Conservation (phyloP, 768 basidiomycete species). For the Leccinum rimulosum region DNA sequence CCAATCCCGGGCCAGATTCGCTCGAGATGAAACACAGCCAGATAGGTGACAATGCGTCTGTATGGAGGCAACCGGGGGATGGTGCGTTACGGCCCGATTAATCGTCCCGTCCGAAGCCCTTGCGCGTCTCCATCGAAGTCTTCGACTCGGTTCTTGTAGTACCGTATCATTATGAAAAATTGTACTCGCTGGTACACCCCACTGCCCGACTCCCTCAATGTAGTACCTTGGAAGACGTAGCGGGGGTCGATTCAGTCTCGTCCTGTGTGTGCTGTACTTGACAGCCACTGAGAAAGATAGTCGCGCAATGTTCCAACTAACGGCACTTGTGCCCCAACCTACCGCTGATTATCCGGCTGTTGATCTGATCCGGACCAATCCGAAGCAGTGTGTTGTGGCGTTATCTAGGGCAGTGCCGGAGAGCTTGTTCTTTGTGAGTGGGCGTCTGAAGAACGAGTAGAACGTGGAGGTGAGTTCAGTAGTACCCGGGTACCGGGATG, state of each 20-base stretch:
- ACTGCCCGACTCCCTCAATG: neutral
- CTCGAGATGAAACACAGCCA: neutral
- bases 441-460: neutral
- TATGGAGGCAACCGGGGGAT: neutral
- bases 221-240: neutral
- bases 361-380: slow-evolving; percentile 1
- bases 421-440: neutral
- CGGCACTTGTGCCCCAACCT: no score
- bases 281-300: no score
- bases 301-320: neutral
- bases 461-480: neutral
- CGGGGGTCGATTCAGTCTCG: neutral
- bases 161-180: neutral
- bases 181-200: neutral
- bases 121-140: no score
- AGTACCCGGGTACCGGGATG: neutral
- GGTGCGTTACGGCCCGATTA: neutral
- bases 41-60: neutral
- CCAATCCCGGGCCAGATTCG: neutral
- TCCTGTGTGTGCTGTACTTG: no score
- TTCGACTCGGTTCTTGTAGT: no score
- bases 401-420: neutral
- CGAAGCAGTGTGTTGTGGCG: neutral
- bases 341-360: neutral
- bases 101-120: neutral